A percentile compares a stretch with the other conserved stretches of the same genome.
Evolutionary conservation across 2,329 filamentous ascomycete genomes (phyloP).

Genomic region (Verruconis gallopava): DNA sequence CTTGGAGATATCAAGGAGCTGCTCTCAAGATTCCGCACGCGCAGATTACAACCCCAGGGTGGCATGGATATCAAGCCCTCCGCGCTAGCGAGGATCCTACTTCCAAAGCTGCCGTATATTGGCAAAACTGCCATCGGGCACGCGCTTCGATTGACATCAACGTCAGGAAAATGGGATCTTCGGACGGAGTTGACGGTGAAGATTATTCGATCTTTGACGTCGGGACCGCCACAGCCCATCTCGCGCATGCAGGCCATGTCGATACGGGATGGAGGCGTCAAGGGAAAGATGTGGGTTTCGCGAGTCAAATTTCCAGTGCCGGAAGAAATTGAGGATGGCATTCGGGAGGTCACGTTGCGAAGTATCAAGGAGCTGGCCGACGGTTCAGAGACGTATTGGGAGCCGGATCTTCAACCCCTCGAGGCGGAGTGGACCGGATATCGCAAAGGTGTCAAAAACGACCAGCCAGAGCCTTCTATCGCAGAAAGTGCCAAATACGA

Average conservation of each 20-base stretch:
- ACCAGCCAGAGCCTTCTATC: constrained; percentile 41
- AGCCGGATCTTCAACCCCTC: constrained; percentile 43
- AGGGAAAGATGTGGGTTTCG: constrained; percentile 71
- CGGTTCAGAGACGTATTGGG: constrained; percentile 22
- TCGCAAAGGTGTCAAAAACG: constrained; percentile 37
- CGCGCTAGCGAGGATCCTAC: constrained; percentile 1
- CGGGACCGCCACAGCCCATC: constrained; percentile 42
- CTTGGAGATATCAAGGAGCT: neutral
- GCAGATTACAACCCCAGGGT: neutral
- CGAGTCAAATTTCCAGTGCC: constrained; percentile 52
- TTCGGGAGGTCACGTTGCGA: constrained; percentile 44
- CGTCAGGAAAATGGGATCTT: constrained; percentile 65
- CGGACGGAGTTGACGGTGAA: constrained; percentile 59
- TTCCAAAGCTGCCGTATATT: constrained; percentile 6
- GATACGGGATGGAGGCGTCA: constrained; percentile 52
- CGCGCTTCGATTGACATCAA: constrained; percentile 53
- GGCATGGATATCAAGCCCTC: neutral
- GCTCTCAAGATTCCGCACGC: neutral
- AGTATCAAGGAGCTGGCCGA: constrained; percentile 44
- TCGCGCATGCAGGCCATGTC: constrained; percentile 42
- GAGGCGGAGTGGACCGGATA: constrained; percentile 70
- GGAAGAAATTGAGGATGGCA: constrained; percentile 37
- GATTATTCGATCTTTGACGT: constrained; percentile 54
- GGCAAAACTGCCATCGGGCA: constrained; percentile 50
- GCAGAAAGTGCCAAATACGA: constrained; percentile 52